Percentiles rank a stretch among this genome's conserved stretches.
Conservation (phyloP, 306 rosid genomes). For the Hippophae tibetana region DNA sequence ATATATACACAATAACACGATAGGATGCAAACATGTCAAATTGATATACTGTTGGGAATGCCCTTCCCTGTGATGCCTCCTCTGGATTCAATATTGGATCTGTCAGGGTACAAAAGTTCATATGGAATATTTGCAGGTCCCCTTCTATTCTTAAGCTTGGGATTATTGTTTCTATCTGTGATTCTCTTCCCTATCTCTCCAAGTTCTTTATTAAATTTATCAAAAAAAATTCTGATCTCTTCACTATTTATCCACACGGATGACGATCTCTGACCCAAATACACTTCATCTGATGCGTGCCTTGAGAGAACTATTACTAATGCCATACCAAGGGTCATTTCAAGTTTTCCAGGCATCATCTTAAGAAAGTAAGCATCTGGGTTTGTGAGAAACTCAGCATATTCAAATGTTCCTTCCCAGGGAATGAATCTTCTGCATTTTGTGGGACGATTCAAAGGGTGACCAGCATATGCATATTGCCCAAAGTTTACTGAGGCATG, state of each 20-base stretch:
- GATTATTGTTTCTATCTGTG: conserved; percentile 38
- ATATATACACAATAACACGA: too few relatives aligned
- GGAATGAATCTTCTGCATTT: conserved; percentile 48
- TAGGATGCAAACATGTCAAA: conserved; percentile 16
- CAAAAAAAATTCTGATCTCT: conserved; percentile 26
- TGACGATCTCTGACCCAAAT: conserved; percentile 41
- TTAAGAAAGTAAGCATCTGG: conserved; percentile 47
- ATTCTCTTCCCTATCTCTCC: conserved; percentile 40
- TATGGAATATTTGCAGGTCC: conserved; percentile 41
- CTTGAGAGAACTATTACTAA: conserved; percentile 40
- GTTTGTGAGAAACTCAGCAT: conserved; percentile 49
- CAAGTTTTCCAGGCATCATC: conserved; percentile 47
- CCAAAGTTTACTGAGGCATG: conserved; percentile 61
- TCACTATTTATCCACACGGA: conserved; percentile 46
- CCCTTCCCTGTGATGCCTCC: conserved; percentile 38
- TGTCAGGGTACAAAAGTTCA: conserved; percentile 35
- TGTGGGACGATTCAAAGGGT: conserved; percentile 50
- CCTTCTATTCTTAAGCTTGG: conserved; percentile 48
- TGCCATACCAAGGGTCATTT: conserved; percentile 42
- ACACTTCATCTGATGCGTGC: conserved; percentile 43
- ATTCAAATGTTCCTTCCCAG: conserved; percentile 51
- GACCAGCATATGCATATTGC: conserved; percentile 47
- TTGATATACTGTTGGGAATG: conserved; percentile 52
- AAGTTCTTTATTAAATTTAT: conserved; percentile 39
- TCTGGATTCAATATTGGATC: conserved; percentile 28